Evolutionary conservation across 106 monocot species (phyloP), one percentile per base, ranked within the genome.

Genomic region (Triglochin maritima): DNA sequence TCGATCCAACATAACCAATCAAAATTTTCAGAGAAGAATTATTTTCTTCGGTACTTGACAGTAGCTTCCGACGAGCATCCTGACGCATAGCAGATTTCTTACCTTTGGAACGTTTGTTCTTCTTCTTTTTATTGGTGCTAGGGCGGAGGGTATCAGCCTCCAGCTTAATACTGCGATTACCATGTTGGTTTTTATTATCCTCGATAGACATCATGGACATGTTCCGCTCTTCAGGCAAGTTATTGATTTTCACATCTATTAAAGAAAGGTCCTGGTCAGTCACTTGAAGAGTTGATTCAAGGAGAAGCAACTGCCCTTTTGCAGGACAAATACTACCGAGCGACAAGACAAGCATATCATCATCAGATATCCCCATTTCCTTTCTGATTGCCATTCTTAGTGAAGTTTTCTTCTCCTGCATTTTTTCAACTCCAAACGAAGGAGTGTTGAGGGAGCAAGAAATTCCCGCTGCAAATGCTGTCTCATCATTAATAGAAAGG

Each of bases 1-100:
- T 91, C 46, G 91, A 91, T 82, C 91, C 91, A 78, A 91, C 50
- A 46, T 87, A 91, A 46, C 91, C 91, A 62, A 91, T 79, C 55
- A 91, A 68, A 63, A 91, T 61, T 87, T 80, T 91, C 56, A 91
- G 80, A 64, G 60, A 50, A 60, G 65, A 46, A 41, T 71, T 64
- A 61, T 76, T 57, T 50, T 49, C 64, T 44, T 12, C 66, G 46
- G 64, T 45, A 62, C 14, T 68, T 50, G 82, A 67, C 70, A 87
- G 59, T 59, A 91, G 76, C 12, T 69, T 82, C 46, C 84, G 77
- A 54, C 12, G 45, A 55, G 12, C 65, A 64, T 9, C 67, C 4
- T 16, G 12, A 69, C 11, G 56, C 12, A 14, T 45, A 4, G 49
- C 7, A 52, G 53, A 43, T 56, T 55, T 45, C 47, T 29, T 29